Conservation (phyloP, 1,139 yeast genomes). For the Yamadazyma sp. region DNA sequence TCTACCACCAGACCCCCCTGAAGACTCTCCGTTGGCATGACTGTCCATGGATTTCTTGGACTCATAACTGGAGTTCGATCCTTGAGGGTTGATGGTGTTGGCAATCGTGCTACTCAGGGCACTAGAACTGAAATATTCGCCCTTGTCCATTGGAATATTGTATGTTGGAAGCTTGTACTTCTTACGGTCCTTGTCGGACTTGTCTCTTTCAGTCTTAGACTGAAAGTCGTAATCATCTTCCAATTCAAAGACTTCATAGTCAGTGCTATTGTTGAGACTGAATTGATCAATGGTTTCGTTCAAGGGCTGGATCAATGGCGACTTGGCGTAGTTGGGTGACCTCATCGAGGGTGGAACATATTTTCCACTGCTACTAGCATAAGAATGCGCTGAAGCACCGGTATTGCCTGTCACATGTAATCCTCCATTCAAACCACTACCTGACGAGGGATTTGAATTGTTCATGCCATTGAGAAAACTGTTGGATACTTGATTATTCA, state of each 20-base stretch:
- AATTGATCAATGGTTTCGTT: slow-evolving; percentile 41
- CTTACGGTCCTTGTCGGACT: slow-evolving; percentile 7
- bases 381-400: slow-evolving; percentile 2
- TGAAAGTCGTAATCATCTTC: slow-evolving; percentile 42
- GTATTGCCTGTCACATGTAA: too few relatives aligned
- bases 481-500: slow-evolving; percentile 5
- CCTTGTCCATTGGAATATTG: slow-evolving; percentile 12
- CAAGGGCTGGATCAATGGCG: slow-evolving; percentile 38
- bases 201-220: slow-evolving; percentile 2
- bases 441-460: slow-evolving; percentile 1
- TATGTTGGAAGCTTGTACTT: slow-evolving; percentile 18
- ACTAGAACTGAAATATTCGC: slow-evolving; percentile 6
- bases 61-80: slow-evolving; percentile 2
- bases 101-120: slow-evolving; percentile 1
- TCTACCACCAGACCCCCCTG: slow-evolving; percentile 6
- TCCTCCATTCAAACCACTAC: background rate
- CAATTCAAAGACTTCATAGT: slow-evolving; percentile 43
- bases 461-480: slow-evolving; percentile 2
- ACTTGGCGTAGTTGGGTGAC: slow-evolving; percentile 35
- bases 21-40: slow-evolving; percentile 5
- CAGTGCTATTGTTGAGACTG: slow-evolving; percentile 29
- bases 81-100: slow-evolving; percentile 2
- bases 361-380: slow-evolving; percentile 29
- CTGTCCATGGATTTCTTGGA: slow-evolving; percentile 2
- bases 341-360: slow-evolving; percentile 48